A percentile compares a stretch with the other conserved stretches of the same genome.
Conservation (phyloP, 345 rosid genomes). For the Brassica carinata region DNA sequence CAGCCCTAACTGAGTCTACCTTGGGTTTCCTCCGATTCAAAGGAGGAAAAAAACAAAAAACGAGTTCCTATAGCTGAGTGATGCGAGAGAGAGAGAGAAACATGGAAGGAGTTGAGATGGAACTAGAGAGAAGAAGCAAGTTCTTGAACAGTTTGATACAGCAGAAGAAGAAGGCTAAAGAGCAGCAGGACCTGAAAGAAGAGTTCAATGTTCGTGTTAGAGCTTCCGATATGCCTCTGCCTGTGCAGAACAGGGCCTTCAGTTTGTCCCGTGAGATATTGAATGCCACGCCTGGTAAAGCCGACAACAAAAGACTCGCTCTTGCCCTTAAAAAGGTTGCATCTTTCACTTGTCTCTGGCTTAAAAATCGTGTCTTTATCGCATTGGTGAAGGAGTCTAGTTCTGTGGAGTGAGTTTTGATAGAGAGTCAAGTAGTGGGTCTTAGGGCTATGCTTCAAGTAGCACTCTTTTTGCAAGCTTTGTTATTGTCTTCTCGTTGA, state of each 20-base stretch:
- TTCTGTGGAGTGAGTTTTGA: neutral
- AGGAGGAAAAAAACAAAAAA: neutral
- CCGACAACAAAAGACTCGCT: constrained; percentile 90
- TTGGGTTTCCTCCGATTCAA: constrained; percentile 24
- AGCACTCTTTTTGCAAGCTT: neutral
- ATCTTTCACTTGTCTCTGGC: constrained; percentile 7
- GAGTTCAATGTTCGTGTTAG: constrained; percentile 67
- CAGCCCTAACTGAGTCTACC: neutral
- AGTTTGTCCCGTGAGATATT: constrained; percentile 75
- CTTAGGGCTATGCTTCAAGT: constrained; percentile 18
- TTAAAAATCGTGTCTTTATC: neutral
- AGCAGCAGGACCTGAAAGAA: constrained; percentile 60
- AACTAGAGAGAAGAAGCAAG: constrained; percentile 90
- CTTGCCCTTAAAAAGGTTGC: constrained; percentile 90
- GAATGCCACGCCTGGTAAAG: constrained; percentile 73
- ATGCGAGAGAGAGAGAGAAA: constrained; percentile 38
- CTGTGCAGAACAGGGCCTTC: constrained; percentile 73
- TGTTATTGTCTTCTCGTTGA: constrained; percentile 9
- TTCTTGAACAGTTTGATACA: constrained; percentile 84
- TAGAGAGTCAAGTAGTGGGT: neutral
- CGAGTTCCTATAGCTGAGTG: constrained; percentile 25
- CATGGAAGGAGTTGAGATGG: constrained; percentile 83
- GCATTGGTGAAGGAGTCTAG: neutral
- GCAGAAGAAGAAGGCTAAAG: constrained; percentile 84
- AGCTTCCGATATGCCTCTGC: constrained; percentile 83